Evolutionary conservation across 371 early-diverging fungal genomes (phyloP), one percentile per base, ranked within the genome.

Genomic region (Mucor saturninus): DNA sequence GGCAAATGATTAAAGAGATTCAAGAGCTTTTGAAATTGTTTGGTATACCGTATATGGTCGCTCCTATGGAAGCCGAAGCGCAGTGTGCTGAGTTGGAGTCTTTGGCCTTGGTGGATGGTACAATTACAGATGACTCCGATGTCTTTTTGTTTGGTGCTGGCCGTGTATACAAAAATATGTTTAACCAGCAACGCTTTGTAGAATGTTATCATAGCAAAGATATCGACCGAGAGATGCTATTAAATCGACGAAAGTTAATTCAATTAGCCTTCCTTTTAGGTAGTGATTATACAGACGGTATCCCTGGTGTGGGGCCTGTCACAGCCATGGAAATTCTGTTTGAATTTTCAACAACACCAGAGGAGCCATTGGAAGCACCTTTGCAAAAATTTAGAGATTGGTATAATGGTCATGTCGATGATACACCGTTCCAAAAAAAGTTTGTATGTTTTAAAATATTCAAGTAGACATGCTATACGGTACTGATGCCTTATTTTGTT

Each of bases 111-210:
- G 96, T 98, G 0, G 98, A 99, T 68, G 99, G 99, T 0, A 93
- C 99, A 42, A 86, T 99, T 45, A 97, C 99, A 0, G 99, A 99
- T 72, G 99, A 99, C 68, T 95, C 95, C 28, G 99, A 99, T 77
- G 94, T 98, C 3, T 93, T 99, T 65, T 75, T 99, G 30, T 99
- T 99, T 87, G 99, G 99, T 21, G 95, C 90, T 0, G 79, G 77
- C n/a, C 75, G 80, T 3, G 88, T 99, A 2, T 99, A 95, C 72
- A 95, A 92, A 67, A 95, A 99, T 74, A 90, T 99, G 79, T 99
- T 99, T 80, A 92, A 91, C 64, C 90, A 91, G 54, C 87, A 89
- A 64, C 90, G 92, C 67, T 91, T 77, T 67, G 95, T 97, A 3
- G 95, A 96, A 66, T 83, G 87, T 65, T 99, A 96, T 74, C 54